Base-by-base conservation (phyloP, 441 rosid genomes). In the Gossypium schwendimanii region DNA sequence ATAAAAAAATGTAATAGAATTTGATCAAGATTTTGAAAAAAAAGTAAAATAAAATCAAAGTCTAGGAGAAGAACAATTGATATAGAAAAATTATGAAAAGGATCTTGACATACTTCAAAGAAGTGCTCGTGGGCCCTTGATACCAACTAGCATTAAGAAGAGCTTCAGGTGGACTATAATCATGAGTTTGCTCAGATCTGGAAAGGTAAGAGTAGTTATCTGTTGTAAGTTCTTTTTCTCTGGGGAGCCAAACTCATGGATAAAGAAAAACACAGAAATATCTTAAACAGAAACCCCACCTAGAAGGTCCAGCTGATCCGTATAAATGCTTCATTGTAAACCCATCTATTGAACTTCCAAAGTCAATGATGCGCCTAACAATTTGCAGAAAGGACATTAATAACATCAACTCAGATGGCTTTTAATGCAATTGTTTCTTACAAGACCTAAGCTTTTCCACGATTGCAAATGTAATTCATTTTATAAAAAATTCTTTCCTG, bases 131-230 rank as follows among this genome's bases (percentile, higher is more conserved):
- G 52, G 89, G 79, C 50, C 92, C 98, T 41, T 81, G 87, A 85
- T 92, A 85, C 98, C 99, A 95, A 71, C 86, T 89, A 70, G 85
- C 84, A 83, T 92, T 91, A 67, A 92, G 85, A 69, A 88, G 84
- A 69, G 97, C 94, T 84, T 95, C 99, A 9, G 98, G 99, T 72
- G 99, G 96, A 70, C 89, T 76, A 77, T 95, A 92, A 69, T 91
- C 96, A n/a, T 71, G 83, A 67, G 97, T 95, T 89, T 95, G 99
- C 77, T 95, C 99, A 62, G 92, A 89, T 83, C 98, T 94, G 83
- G 69, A 63, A 71, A 75, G 39, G 15, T 31, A 49, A 26, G 71
- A 50, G 60, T 50, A 50, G 10, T 50, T 17, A 68, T 50, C 9
- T 6, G 41, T 47, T 4, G 17, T 4, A 67, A 50, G 44, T 47